Conservation (phyloP, 2,329 filamentous ascomycete species). For the Colletotrichum sp. region DNA sequence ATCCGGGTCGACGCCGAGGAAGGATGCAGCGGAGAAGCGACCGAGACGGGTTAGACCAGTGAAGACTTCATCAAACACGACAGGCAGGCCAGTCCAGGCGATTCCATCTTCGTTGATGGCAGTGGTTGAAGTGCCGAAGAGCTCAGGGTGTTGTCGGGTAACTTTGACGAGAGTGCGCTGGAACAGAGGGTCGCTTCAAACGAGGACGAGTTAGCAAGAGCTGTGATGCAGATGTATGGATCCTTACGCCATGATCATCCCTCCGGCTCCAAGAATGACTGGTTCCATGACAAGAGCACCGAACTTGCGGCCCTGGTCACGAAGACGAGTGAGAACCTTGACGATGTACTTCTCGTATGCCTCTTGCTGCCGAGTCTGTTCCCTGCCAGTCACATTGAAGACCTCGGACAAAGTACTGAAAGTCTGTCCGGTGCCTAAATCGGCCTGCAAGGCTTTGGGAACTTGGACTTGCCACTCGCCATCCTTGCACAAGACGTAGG, state of each 20-base stretch:
- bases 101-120: conserved; percentile 22
- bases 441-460: conserved; percentile 51
- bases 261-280: conserved; percentile 79
- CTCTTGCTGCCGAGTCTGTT: conserved; percentile 46
- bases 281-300: conserved; percentile 84
- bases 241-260: conserved; percentile 79
- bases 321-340: conserved; percentile 55
- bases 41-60: conserved; percentile 85
- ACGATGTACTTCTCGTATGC: conserved; percentile 67
- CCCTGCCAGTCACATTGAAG: conserved; percentile 62
- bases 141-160: conserved; percentile 62
- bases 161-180: conserved; percentile 73
- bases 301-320: conserved; percentile 66
- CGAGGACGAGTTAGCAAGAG: too few relatives aligned
- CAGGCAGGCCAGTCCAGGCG: conserved; percentile 75
- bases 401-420: conserved; percentile 59
- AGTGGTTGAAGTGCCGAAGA: conserved; percentile 49
- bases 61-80: conserved; percentile 89
- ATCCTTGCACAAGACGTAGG: conserved; percentile 68
- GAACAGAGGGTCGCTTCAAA: conserved; percentile 77
- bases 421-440: conserved; percentile 46
- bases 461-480: conserved; percentile 71
- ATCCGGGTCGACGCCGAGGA: conserved; percentile 72
- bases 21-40: conserved; percentile 71
- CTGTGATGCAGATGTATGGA: neutral